Base-by-base conservation (phyloP, 495 filamentous ascomycete genomes). In the Aspergillus steynii region DNA sequence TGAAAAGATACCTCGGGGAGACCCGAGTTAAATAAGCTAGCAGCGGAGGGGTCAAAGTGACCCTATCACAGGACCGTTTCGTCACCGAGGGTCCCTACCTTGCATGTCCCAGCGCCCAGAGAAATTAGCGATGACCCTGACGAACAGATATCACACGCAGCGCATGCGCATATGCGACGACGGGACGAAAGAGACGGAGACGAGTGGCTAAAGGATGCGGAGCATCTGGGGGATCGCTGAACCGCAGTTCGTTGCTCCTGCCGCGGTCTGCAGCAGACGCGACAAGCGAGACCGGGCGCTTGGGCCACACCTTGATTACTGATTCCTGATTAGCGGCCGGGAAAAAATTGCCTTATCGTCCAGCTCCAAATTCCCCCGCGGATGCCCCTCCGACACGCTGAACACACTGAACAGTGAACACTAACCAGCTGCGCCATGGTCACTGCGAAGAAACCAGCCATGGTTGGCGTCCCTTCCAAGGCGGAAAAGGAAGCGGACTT, bases 401-500 rank as follows among this genome's bases (percentile, higher is more conserved):
- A 54, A 53, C 10, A 26, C 12, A 45, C 28, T 54, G 32, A 37
- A 50, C 50, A 53, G 52, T 53, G 14, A 53, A 55, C 15, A 55
- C 37, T n/a, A 29, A 29, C 32, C 15, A 15, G 52, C 55, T 50
- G 42, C 56, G 37, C 8, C 5, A 69, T 67, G 64, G 57, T 48
- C 29, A 27, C 62, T 47, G 14, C 47, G 34, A 45, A 64, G 31
- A 62, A 64, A 58, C 61, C 63, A 7, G 62, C 55, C 34, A 67
- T 64, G 65, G 63, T 61, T 49, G 63, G 49, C 26, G 53, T 59
- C 50, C 58, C 47, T 32, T 65, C 55, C 42, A 78, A 82, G 70
- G 68, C 66, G 28, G 73, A 74, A 60, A 75, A 84, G 63, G 88
- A 90, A 29, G 74, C 72, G 68, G 86, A 90, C 61, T 80, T 83